Evolutionary conservation across 371 early-diverging fungal species (phyloP).

Genomic region (Basidiobolus meristosporus): DNA sequence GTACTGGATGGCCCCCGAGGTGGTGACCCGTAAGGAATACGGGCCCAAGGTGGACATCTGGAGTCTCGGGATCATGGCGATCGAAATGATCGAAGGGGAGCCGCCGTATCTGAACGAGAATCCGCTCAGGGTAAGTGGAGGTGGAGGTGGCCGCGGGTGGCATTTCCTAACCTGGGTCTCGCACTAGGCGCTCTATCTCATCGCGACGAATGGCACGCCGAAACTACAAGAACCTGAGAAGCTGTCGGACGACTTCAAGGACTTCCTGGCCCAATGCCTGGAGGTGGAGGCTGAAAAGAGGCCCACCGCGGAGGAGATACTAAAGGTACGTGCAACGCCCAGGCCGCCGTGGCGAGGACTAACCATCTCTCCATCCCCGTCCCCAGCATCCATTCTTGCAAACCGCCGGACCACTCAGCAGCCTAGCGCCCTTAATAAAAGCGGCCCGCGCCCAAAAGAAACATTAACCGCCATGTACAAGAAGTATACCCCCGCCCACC

Average conservation of each 20-base stretch:
- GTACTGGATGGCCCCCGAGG: constrained; percentile 95
- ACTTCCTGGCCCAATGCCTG: constrained; percentile 66
- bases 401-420: constrained; percentile 65
- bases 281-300: constrained; percentile 75
- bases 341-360: too few species aligned
- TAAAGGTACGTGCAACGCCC: constrained; percentile 11
- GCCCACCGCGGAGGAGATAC: constrained; percentile 60
- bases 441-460: constrained; percentile 29
- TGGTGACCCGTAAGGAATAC: constrained; percentile 83
- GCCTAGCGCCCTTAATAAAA: constrained; percentile 77
- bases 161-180: too few species aligned
- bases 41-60: constrained; percentile 92
- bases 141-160: too few species aligned
- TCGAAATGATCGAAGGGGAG: constrained; percentile 85
- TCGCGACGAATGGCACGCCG: constrained; percentile 94
- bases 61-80: constrained; percentile 91
- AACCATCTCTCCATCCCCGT: too few species aligned
- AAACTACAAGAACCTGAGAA: constrained; percentile 73
- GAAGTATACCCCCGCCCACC: too few species aligned
- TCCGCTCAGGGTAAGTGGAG: constrained; percentile 33
- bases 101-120: constrained; percentile 92
- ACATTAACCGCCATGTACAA: too few species aligned
- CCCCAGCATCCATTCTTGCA: constrained; percentile 69
- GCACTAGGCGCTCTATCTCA: constrained; percentile 65
- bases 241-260: constrained; percentile 52